phyloP scores from a whole-genome alignment of 805 yeast species.

The Candida parachauliodes region DNA sequence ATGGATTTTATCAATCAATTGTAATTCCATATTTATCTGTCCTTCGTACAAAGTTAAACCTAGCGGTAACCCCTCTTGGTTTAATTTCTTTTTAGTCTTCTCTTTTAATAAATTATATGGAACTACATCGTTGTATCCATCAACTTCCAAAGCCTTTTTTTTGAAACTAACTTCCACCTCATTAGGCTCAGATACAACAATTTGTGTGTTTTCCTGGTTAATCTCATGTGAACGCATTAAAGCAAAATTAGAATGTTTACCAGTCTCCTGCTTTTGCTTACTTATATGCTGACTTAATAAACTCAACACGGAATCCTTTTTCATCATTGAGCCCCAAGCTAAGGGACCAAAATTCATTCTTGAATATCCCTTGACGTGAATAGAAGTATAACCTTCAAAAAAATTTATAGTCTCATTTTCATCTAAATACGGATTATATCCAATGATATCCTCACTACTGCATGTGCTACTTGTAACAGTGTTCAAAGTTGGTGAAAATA shows the following conservation, averaged over 20 bases:
- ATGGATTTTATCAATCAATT: slow-evolving; percentile 31
- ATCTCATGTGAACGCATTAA: slow-evolving; percentile 19
- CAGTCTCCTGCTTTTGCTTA: slow-evolving; percentile 17
- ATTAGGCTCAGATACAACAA: slow-evolving; percentile 14
- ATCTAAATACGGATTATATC: slow-evolving; percentile 23
- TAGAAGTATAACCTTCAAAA: slow-evolving; percentile 30
- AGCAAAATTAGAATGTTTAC: slow-evolving; percentile 14
- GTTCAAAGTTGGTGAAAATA: no score
- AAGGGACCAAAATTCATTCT: slow-evolving; percentile 37
- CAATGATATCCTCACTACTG: slow-evolving; percentile 12
- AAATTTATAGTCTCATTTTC: slow-evolving; percentile 32
- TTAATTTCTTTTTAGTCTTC: slow-evolving; percentile 13
- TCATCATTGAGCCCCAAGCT: slow-evolving; percentile 36
- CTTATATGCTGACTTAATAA: slow-evolving; percentile 31
- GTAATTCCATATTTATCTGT: slow-evolving; percentile 24
- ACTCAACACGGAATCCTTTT: slow-evolving; percentile 28
- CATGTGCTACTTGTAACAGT: no score
- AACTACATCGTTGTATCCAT: slow-evolving; percentile 30
- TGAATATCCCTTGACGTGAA: slow-evolving; percentile 27
- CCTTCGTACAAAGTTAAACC: slow-evolving; percentile 35
- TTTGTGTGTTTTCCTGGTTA: slow-evolving; percentile 20
- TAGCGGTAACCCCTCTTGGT: slow-evolving; percentile 19
- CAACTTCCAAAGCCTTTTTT: slow-evolving; percentile 29
- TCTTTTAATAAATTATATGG: slow-evolving; percentile 26
- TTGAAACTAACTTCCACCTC: slow-evolving; percentile 24